A percentile compares a stretch with the other conserved stretches of the same genome.
Evolutionary conservation across 331 rosid species (phyloP).

Genomic region (Malus hybrid): DNA sequence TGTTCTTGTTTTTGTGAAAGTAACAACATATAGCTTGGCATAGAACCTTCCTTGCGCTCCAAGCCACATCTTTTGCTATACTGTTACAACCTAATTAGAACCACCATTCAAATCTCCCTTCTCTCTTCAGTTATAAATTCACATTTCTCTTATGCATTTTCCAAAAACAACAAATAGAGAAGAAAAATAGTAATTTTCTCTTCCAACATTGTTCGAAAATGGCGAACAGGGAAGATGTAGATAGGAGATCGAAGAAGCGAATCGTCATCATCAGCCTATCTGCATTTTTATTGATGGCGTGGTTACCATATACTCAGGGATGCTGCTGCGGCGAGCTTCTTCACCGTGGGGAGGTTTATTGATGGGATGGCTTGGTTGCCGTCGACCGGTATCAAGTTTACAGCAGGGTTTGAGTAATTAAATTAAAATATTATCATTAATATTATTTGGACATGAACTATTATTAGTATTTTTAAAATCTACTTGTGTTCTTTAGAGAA

Average conservation of each 20-base stretch:
- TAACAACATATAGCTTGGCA: background rate
- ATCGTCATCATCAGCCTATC: slow-evolving; percentile 27
- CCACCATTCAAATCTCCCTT: slow-evolving; percentile 12
- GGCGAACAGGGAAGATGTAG: slow-evolving; percentile 10
- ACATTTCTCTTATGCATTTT: background rate
- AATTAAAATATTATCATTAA: too few species aligned
- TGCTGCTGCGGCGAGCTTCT: too few species aligned
- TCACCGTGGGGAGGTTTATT: too few species aligned
- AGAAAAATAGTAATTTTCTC: background rate
- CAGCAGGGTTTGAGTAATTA: too few species aligned
- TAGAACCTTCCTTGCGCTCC: slow-evolving; percentile 18
- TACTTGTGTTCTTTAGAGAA: too few species aligned
- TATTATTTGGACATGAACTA: too few species aligned
- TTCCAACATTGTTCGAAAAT: slow-evolving; percentile 3
- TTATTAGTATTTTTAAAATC: too few species aligned
- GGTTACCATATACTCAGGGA: too few species aligned
- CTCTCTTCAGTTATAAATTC: background rate
- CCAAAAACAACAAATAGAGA: background rate
- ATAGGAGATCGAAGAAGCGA: slow-evolving; percentile 6
- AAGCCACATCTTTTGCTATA: slow-evolving; percentile 28
- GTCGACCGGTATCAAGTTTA: too few species aligned
- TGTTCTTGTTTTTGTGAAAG: background rate
- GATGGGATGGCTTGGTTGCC: too few species aligned
- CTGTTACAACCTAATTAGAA: background rate
- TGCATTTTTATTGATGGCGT: slow-evolving; percentile 25